Conservation (phyloP, 108 stramenopile species). For the Cyclotella baltica region DNA sequence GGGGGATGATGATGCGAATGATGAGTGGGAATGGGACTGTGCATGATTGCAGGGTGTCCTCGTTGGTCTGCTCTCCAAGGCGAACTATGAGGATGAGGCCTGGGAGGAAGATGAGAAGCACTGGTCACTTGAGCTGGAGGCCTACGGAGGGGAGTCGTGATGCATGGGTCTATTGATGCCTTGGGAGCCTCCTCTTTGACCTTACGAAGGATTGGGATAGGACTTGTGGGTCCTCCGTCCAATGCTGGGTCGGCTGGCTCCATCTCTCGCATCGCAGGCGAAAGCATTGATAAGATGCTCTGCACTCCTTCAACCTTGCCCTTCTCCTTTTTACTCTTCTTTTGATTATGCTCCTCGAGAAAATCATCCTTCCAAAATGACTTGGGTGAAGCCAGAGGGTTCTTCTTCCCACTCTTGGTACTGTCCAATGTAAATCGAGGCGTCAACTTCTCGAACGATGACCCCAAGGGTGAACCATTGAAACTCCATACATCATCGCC, state of each 20-base stretch:
- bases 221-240: slow-evolving; percentile 70
- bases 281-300: slow-evolving; percentile 68
- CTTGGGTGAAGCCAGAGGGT: slow-evolving; percentile 51
- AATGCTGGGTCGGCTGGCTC: slow-evolving; percentile 48
- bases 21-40: slow-evolving; percentile 48
- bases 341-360: slow-evolving; percentile 15
- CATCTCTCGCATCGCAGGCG: slow-evolving; percentile 56
- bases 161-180: background rate
- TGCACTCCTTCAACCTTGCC: slow-evolving; percentile 37
- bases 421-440: slow-evolving; percentile 51
- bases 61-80: slow-evolving; percentile 26
- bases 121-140: slow-evolving; percentile 19
- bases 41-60: slow-evolving; percentile 24
- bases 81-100: slow-evolving; percentile 16
- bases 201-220: slow-evolving; percentile 59
- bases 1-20: slow-evolving; percentile 62
- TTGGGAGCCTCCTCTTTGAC: slow-evolving; percentile 10
- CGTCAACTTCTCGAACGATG: slow-evolving; percentile 31
- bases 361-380: slow-evolving; percentile 55
- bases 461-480: slow-evolving; percentile 37
- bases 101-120: slow-evolving; percentile 13
- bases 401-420: slow-evolving; percentile 41
- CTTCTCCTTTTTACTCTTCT: slow-evolving; percentile 48
- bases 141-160: slow-evolving; percentile 26
- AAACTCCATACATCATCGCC: slow-evolving; percentile 71